phyloP scores from a whole-genome alignment of 1,139 yeast genomes.

The Hanseniaspora uvarum region DNA sequence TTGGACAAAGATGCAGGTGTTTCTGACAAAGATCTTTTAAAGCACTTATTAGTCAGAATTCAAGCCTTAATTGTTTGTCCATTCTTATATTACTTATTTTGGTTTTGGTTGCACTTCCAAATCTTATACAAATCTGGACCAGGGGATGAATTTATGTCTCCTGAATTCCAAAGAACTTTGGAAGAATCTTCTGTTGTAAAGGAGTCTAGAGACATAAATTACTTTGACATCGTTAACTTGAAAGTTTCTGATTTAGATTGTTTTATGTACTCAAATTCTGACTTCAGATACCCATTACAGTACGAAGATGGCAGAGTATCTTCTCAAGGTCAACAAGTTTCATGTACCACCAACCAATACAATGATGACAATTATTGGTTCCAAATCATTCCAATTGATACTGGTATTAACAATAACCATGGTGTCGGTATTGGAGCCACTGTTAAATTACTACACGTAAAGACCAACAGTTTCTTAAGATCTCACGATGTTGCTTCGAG shows the following conservation, averaged over 20 bases:
- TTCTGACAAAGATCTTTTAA: conserved; percentile 44
- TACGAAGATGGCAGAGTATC: conserved; percentile 95
- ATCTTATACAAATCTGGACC: conserved; percentile 81
- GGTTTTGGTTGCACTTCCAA: conserved; percentile 89
- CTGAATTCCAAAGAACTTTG: conserved; percentile 85
- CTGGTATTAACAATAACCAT: conserved; percentile 31
- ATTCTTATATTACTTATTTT: conserved; percentile 67
- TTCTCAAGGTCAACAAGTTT: conserved; percentile 86
- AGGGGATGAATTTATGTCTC: conserved; percentile 87
- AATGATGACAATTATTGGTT: conserved; percentile 68
- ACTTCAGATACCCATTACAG: conserved; percentile 59
- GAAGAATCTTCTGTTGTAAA: conserved; percentile 70
- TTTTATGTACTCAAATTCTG: conserved; percentile 56
- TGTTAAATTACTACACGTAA: conserved; percentile 71
- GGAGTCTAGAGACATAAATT: conserved; percentile 62
- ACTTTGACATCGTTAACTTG: conserved; percentile 63
- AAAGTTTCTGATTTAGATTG: conserved; percentile 68
- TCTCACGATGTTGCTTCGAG: conserved; percentile 99
- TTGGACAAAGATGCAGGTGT: conserved; percentile 65
- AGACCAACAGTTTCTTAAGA: conserved; percentile 64
- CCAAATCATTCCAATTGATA: conserved; percentile 67
- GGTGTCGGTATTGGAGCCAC: conserved; percentile 52
- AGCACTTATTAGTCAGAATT: conserved; percentile 71
- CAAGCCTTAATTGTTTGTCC: conserved; percentile 70
- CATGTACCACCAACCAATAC: conserved; percentile 47